Evolutionary conservation across 352 stramenopile genomes (phyloP).

Genomic region (Phytophthora tentaculata): DNA sequence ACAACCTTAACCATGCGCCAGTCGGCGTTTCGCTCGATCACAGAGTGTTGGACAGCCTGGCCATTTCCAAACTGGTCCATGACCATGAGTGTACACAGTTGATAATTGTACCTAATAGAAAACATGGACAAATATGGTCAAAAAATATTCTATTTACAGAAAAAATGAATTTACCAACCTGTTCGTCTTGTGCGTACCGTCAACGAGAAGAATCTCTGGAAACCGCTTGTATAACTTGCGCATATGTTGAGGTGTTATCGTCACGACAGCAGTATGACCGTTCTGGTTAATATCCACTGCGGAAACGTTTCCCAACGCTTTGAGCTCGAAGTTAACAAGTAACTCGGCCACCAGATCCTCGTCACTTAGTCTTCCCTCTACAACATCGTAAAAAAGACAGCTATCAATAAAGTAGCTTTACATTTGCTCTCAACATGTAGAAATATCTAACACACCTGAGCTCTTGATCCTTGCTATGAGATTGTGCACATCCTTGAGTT

Average conservation of each 20-base stretch:
- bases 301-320: neutral
- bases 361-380: neutral
- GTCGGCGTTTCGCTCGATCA: neutral
- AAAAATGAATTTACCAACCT: too few relatives aligned
- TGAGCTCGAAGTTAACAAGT: neutral
- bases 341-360: constrained; percentile 2
- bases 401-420: too few relatives aligned
- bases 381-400: neutral
- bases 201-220: neutral
- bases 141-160: too few relatives aligned
- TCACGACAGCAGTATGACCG: neutral
- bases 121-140: too few relatives aligned
- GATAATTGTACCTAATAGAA: neutral
- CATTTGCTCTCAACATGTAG: too few relatives aligned
- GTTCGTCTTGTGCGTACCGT: neutral
- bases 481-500: constrained; percentile 10
- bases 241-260: neutral
- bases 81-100: neutral
- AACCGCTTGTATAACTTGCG: neutral
- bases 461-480: constrained; percentile 5
- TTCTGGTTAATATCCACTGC: neutral
- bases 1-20: neutral
- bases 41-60: neutral
- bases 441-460: neutral
- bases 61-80: neutral